A percentile compares a stretch with the other conserved stretches of the same genome.
Conservation (phyloP, 345 rosid species). For the Citropsis articulata region DNA sequence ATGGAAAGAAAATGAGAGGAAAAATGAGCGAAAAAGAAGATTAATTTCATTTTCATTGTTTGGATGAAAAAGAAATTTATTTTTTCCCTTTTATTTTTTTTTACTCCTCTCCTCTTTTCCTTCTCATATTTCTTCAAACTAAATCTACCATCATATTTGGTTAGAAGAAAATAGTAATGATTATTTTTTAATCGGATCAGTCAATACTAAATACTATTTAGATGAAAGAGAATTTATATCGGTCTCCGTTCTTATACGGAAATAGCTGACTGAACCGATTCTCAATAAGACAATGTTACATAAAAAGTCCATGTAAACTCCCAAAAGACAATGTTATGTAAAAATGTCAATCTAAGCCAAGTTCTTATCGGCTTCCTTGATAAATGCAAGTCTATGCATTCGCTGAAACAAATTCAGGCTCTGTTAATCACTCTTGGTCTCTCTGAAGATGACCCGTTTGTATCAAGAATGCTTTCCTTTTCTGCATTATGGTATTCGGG, state of each 20-base stretch:
- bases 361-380: conserved; percentile 31
- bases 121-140: no score
- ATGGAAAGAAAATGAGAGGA: no score
- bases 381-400: conserved; percentile 50
- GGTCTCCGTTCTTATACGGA: not conserved
- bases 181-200: not conserved
- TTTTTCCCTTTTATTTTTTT: no score
- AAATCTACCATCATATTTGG: no score
- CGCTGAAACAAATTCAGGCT: conserved; percentile 59
- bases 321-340: not conserved
- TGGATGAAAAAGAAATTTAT: no score
- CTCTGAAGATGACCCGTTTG: conserved; percentile 41
- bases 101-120: no score
- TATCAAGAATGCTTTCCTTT: conserved; percentile 49
- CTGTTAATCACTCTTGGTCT: conserved; percentile 47
- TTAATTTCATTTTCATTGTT: no score
- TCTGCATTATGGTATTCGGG: conserved; percentile 47
- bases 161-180: not conserved
- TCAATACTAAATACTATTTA: not conserved
- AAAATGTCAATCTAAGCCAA: not conserved
- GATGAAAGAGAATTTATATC: not conserved
- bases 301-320: not conserved
- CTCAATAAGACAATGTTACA: not conserved
- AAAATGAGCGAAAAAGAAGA: no score
- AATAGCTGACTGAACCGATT: not conserved